Evolutionary conservation across 73 alveolate genomes (phyloP).

Genomic region (Paramecium caudatum): DNA sequence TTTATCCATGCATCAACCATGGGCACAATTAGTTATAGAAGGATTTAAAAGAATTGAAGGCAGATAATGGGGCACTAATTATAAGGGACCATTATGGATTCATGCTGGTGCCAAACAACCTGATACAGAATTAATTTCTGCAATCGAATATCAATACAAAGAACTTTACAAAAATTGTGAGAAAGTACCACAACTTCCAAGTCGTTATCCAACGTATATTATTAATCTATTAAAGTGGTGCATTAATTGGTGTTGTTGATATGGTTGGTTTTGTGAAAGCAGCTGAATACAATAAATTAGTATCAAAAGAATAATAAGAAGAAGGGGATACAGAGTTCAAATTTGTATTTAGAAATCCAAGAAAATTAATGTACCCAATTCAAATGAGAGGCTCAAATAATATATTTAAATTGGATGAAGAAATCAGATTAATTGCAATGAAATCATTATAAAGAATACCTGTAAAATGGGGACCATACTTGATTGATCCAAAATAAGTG

Average conservation of each 20-base stretch:
- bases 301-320: slow-evolving; percentile 80
- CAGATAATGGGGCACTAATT: slow-evolving; percentile 81
- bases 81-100: slow-evolving; percentile 81
- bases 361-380: slow-evolving; percentile 82
- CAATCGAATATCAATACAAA: slow-evolving; percentile 77
- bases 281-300: slow-evolving; percentile 78
- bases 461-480: slow-evolving; percentile 22
- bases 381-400: slow-evolving; percentile 83
- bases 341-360: slow-evolving; percentile 86
- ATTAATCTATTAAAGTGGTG: too few species aligned
- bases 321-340: slow-evolving; percentile 80
- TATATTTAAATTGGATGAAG: slow-evolving; percentile 41
- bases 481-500: slow-evolving; percentile 8
- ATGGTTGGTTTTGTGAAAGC: slow-evolving; percentile 80
- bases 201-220: slow-evolving; percentile 88
- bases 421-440: background rate
- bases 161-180: slow-evolving; percentile 76
- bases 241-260: slow-evolving; percentile 87
- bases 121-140: slow-evolving; percentile 76
- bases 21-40: slow-evolving; percentile 85
- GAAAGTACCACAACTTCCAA: background rate
- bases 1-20: slow-evolving; percentile 87
- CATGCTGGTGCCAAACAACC: slow-evolving; percentile 88
- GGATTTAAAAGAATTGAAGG: slow-evolving; percentile 90
- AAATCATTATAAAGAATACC: background rate